phyloP scores from a whole-genome alignment of 495 filamentous ascomycete genomes.

The Xylaria curta region DNA sequence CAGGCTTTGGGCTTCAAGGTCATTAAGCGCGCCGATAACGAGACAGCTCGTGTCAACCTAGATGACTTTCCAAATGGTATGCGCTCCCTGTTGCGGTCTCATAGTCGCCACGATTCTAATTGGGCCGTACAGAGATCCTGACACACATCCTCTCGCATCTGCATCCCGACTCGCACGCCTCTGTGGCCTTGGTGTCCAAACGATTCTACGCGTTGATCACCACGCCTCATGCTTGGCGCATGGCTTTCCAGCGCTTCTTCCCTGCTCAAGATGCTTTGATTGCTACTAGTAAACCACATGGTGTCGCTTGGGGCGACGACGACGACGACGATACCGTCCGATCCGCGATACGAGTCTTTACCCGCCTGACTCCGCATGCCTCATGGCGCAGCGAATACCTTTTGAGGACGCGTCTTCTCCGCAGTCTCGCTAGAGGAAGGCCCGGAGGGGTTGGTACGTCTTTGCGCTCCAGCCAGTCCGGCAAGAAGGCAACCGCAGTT shows the following conservation, averaged over 20 bases:
- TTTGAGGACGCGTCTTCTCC: slow-evolving; percentile 79
- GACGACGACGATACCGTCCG: slow-evolving; percentile 67
- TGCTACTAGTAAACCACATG: slow-evolving; percentile 41
- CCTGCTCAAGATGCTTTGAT: slow-evolving; percentile 67
- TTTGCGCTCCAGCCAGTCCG: slow-evolving; percentile 55
- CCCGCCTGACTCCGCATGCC: slow-evolving; percentile 75
- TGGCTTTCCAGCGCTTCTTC: slow-evolving; percentile 88
- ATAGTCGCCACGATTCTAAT: slow-evolving; percentile 30
- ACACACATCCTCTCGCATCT: slow-evolving; percentile 92
- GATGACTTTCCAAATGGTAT: slow-evolving; percentile 82
- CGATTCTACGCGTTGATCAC: slow-evolving; percentile 84
- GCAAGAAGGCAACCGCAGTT: slow-evolving; percentile 59
- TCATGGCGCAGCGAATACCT: slow-evolving; percentile 96
- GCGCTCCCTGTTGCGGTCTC: slow-evolving; percentile 32
- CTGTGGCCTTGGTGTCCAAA: slow-evolving; percentile 80
- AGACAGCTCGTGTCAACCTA: slow-evolving; percentile 57
- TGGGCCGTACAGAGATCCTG: slow-evolving; percentile 70
- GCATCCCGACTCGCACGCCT: slow-evolving; percentile 75
- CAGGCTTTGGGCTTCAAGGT: slow-evolving; percentile 67
- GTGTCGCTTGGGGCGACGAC: slow-evolving; percentile 50
- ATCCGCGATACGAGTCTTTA: slow-evolving; percentile 68
- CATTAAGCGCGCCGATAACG: slow-evolving; percentile 55
- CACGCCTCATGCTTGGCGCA: slow-evolving; percentile 88
- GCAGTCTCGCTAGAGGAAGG: slow-evolving; percentile 77
- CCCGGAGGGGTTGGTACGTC: slow-evolving; percentile 53